Base-by-base conservation (phyloP, 129 eudicot species). In the Escallonia herrerae region DNA sequence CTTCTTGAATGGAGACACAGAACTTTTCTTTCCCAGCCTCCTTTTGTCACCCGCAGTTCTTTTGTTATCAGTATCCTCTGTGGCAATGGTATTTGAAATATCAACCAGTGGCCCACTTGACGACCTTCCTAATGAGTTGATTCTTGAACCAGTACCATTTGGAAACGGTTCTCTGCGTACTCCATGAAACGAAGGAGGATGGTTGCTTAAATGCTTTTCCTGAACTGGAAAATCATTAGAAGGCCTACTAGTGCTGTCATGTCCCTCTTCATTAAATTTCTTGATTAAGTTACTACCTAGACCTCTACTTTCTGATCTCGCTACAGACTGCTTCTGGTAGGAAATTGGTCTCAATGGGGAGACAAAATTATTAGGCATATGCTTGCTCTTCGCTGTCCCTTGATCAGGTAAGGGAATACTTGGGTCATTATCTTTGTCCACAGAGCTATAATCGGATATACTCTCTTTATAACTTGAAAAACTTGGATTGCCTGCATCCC, bases 1-100 rank as follows among this genome's bases (percentile, higher is more conserved):
- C 78, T 74, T 89, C 86, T 93, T 93, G 76, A 93, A 93, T 58
- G 97, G 84, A 74, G 96, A 83, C 45, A 72, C 68, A 63, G 78
- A 78, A 64, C 64, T 83, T 70, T 63, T 76, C 63, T 58, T 73
- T 62, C 89, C 82, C 47, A 64, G 52, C 70, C 69, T 79, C 76
- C 80, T 80, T 74, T 89, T 80, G 47, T 77, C 96, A 63, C 72
- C 78, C 6, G 54, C 33, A 62, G 65, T 66, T 66, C 65, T 78
- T 33, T 72, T 79, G 14, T 60, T 66, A 40, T 56, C 74, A 42
- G 58, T 59, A 40, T 40, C 44, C 43, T 39, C 62, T 58, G 15
- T 66, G 64, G 67, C 76, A 33, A 47, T 64, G 53, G 53, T 83
- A 72, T 86, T 93, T 54, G 95, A 72, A 64, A 86, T 83, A 84